These are phyloP conservation scores for Fonsecaea pedrosoi DNA, from an alignment of 2,329 filamentous ascomycete genomes.

Conservation along the genomic window DNA sequence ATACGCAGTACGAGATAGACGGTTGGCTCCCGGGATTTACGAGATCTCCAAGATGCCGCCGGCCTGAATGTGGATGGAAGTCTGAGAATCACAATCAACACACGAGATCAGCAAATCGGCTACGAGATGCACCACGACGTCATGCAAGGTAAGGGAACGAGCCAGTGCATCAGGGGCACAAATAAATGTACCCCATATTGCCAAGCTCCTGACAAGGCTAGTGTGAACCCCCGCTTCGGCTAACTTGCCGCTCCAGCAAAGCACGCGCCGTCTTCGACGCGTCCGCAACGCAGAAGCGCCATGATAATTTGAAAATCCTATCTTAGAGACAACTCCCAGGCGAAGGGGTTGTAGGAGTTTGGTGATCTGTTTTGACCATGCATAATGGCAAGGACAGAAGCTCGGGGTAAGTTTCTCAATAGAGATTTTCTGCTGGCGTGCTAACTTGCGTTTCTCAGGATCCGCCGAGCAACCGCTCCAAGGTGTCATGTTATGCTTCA, in stretches of 20 bases:
- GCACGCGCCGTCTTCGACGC: neutral
- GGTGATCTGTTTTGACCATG: neutral
- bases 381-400: conserved; percentile 13
- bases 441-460: conserved; percentile 19
- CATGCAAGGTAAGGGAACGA: neutral
- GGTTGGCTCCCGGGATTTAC: neutral
- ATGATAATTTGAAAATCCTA: neutral
- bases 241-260: neutral
- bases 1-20: neutral
- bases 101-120: neutral
- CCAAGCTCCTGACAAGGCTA: neutral
- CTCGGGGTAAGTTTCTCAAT: neutral
- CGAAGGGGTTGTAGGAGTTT: neutral
- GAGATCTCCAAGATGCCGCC: neutral
- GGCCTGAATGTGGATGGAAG: neutral
- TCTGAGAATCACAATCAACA: neutral
- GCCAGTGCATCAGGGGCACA: conserved; percentile 2
- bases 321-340: neutral
- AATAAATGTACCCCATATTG: neutral
- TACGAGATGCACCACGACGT: neutral
- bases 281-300: neutral
- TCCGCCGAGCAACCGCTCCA: conserved; percentile 40
- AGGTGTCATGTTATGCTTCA: conserved; percentile 84
- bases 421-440: neutral
- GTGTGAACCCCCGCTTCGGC: neutral